Evolutionary conservation across 495 filamentous ascomycete species (phyloP).

Genomic region (Penicillium diatomitis): DNA sequence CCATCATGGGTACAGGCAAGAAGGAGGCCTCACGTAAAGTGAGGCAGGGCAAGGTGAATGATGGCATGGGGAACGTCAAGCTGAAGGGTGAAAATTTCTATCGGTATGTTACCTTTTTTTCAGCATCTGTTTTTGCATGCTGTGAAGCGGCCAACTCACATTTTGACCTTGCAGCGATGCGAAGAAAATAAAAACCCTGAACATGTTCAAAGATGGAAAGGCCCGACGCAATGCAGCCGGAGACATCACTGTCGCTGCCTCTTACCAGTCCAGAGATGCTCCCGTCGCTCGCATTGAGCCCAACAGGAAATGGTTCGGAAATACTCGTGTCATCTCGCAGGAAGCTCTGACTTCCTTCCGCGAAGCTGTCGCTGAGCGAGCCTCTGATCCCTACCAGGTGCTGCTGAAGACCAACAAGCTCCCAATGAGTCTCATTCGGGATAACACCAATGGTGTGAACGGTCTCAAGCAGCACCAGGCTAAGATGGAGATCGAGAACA

Average conservation of each 20-base stretch:
- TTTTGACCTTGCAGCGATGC: conserved; percentile 44
- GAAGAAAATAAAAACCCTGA: conserved; percentile 79
- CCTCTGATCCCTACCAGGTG: conserved; percentile 83
- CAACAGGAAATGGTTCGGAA: conserved; percentile 81
- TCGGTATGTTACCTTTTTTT: conserved; percentile 37
- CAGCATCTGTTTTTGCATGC: neutral
- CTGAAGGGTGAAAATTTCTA: conserved; percentile 96
- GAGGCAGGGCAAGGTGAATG: conserved; percentile 69
- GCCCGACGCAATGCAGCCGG: conserved; percentile 66
- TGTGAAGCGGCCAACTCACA: conserved; percentile 4
- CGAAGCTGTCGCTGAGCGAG: conserved; percentile 83
- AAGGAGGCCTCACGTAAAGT: conserved; percentile 77
- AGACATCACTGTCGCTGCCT: conserved; percentile 70
- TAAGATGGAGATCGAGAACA: conserved; percentile 84
- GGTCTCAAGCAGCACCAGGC: conserved; percentile 86
- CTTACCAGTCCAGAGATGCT: conserved; percentile 68
- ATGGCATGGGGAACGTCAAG: conserved; percentile 86
- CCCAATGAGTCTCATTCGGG: conserved; percentile 71
- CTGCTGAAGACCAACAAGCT: conserved; percentile 91
- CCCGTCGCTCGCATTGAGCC: conserved; percentile 88
- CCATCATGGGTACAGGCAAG: conserved; percentile 86
- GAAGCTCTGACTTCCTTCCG: conserved; percentile 71
- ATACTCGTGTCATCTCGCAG: conserved; percentile 60
- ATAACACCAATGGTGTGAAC: conserved; percentile 49
- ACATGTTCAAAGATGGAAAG: conserved; percentile 79